Evolutionary conservation across 2,329 filamentous ascomycete genomes (phyloP).

Genomic region (Aureobasidium sp.): DNA sequence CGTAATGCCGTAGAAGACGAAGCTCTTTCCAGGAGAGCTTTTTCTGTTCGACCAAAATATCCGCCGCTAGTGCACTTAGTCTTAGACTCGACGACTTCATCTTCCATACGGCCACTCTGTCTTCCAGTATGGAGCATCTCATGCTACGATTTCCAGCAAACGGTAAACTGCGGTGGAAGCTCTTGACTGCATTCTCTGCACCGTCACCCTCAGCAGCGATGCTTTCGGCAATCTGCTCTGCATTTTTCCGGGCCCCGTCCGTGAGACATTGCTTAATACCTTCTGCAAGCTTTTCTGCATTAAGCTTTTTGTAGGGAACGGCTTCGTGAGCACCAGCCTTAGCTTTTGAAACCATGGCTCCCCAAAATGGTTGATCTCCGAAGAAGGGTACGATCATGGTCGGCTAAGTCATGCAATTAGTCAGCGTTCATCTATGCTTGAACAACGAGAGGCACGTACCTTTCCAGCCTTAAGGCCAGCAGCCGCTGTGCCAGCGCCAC

Average conservation of each 20-base stretch:
- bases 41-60: conserved; percentile 56
- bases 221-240: conserved; percentile 51
- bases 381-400: conserved; percentile 76
- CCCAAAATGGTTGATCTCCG: conserved; percentile 75
- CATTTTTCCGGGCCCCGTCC: conserved; percentile 52
- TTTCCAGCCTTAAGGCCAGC: conserved; percentile 64
- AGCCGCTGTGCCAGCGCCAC: conserved; percentile 71
- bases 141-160: conserved; percentile 44
- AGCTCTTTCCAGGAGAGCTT: conserved; percentile 57
- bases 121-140: conserved; percentile 59
- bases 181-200: conserved; percentile 59
- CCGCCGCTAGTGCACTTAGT: conserved; percentile 58
- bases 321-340: conserved; percentile 57
- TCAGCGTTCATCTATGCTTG: too few species aligned
- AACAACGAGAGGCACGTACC: neutral
- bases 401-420: conserved; percentile 33
- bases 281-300: conserved; percentile 57
- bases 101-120: conserved; percentile 59
- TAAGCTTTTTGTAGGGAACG: conserved; percentile 62
- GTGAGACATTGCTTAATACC: conserved; percentile 63
- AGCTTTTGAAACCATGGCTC: conserved; percentile 57
- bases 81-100: conserved; percentile 55
- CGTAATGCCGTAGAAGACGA: conserved; percentile 57
- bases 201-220: conserved; percentile 63
- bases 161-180: conserved; percentile 57